A percentile compares a stretch with the other conserved stretches of the same genome.
phyloP scores from a whole-genome alignment of 2,329 filamentous ascomycete genomes.

The Bipolaris sorokiniana region DNA sequence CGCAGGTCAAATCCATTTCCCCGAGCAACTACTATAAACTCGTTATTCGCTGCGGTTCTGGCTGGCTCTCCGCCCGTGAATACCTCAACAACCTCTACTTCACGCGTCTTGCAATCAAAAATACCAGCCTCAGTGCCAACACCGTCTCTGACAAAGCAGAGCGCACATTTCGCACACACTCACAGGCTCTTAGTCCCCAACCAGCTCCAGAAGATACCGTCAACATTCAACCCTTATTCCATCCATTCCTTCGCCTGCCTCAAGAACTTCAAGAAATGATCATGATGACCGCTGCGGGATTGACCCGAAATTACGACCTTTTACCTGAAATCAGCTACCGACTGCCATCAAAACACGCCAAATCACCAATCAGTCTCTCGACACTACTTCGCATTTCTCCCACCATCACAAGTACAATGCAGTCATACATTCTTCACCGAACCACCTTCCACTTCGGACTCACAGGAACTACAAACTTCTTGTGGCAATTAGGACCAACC shows the following conservation, averaged over 20 bases:
- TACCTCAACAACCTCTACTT: constrained; percentile 39
- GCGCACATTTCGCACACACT: constrained; percentile 4
- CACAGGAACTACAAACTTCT: constrained; percentile 14
- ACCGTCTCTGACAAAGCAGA: constrained; percentile 4
- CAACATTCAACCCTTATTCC: constrained; percentile 38
- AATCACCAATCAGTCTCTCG: constrained; percentile 23
- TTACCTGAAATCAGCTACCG: constrained; percentile 9
- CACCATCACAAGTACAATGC: constrained; percentile 24
- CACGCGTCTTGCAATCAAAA: constrained; percentile 12
- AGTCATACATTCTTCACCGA: constrained; percentile 32
- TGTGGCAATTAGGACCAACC: constrained; percentile 25
- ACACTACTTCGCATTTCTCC: constrained; percentile 30
- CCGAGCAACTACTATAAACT: constrained; percentile 29
- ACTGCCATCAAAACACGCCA: background rate
- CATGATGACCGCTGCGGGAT: constrained; percentile 27
- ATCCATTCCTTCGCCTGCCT: constrained; percentile 32
- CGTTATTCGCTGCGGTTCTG: constrained; percentile 37
- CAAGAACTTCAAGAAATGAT: constrained; percentile 41
- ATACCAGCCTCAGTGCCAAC: background rate
- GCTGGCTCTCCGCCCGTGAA: constrained; percentile 40
- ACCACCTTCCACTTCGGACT: constrained; percentile 32
- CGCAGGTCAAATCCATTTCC: background rate
- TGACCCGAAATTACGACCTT: constrained; percentile 21
- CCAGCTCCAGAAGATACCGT: constrained; percentile 24
- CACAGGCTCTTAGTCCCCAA: constrained; percentile 9